Evolutionary conservation across 352 stramenopile species (phyloP), one percentile per base, ranked within the genome.

Genomic region (Pythium oligandrum): DNA sequence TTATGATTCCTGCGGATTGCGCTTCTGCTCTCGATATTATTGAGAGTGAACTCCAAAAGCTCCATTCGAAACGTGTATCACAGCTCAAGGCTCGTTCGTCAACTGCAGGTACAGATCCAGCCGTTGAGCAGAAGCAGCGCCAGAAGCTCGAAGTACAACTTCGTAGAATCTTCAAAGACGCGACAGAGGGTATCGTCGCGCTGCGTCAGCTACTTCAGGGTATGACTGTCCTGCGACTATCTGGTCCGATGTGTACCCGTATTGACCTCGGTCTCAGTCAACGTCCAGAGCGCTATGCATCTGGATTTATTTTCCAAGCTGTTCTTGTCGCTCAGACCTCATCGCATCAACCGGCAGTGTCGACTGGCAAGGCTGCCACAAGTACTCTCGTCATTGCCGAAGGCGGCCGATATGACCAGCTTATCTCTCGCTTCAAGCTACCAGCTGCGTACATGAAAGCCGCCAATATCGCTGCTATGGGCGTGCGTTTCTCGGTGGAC

Each of bases 391-490:
- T 88, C 34, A 88, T 93, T 32, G 85, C 85, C 1, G 83, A 95
- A 57, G 85, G 83, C 46, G 85, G 85, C 32, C 80, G 85, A 1
- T 95, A 93, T 48, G 84, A 95, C 48, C 68, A 82, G 5, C 57
- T 95, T 33, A 58, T 95, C n/a, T 83, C 81, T 2, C 79, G 82
- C 0, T 95, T 93, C 61, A 87, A 90, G n/a, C 67, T 93, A 12
- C 86, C 85, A 4, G 83, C 73, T 0, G 83, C 83, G 6, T 88
- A 88, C 49, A 66, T 86, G 7, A 91, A 93, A 59, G 61, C 75
- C 3, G 83, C 75, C 3, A 65, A 71, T 6, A 79, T 90, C 5
- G 81, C 79, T 36, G 85, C 85, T 0, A 90, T 95, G 70, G 83
- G 83, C 38, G 79, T 95, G 48, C 80, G 85, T 38, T 93, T 95